Evolutionary conservation across 345 rosid species (phyloP), one percentile per base, ranked within the genome.

Genomic region (Fremontodendron californicum): DNA sequence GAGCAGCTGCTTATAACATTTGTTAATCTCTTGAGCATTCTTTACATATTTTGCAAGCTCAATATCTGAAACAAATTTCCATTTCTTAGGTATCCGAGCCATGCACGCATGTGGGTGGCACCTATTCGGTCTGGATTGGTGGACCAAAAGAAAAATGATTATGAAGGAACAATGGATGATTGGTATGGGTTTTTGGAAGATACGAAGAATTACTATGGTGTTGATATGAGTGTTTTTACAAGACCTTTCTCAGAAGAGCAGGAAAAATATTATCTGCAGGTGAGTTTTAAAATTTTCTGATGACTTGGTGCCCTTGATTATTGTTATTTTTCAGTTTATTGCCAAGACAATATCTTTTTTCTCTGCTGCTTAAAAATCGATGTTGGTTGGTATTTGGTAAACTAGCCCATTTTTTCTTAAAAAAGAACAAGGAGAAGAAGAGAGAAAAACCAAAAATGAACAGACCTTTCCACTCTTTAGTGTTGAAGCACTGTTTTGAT

Each of bases 91-190:
- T 96, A 96, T 87, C 98, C 99, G 35, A 96, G 99, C 80, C 99
- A 96, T 90, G 99, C 99, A 75, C 97, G 96, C 65, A 93, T 93
- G 94, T 93, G 99, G 99, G 77, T 96, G 70, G 97, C 94, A 71
- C 98, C 99, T 58, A 84, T 96, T 52, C 87, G 93, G 82, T 87
- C 98, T 75, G 87, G 84, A 23, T 75, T 92, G 85, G 86, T 79
- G 19, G 97, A 93, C 72, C 86, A 88, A 35, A 93, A 91, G 77
- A 85, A 71, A 84, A 84, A 67, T 35, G 97, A 93, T 69, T 91
- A 78, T 40, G 93, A 90, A 71, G 97, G 80, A 81, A 74, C 91
- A 69, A 93, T 96, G 96, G 89, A 88, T n/a, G 97, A 96, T 77
- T 96, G 99, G 99, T 29, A 82, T 81, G 64, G 75, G 76, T 96